Base-by-base conservation (phyloP, 805 yeast species). In the Starmerella sp. region DNA sequence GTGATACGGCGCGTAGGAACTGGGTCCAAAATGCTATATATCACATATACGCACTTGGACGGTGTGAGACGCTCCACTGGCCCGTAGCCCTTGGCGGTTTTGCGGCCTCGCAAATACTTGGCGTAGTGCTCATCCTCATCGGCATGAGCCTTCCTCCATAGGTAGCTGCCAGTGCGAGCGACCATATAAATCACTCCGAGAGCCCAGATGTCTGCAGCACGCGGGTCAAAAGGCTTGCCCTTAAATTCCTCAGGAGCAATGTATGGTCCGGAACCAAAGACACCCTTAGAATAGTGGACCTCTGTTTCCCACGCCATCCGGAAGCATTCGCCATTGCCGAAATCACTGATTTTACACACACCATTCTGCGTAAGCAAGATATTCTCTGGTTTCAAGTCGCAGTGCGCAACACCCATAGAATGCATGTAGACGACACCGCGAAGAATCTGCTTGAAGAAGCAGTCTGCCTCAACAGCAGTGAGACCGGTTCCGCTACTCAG, bases 1-100 rank as follows among this genome's bases (percentile, higher is more conserved):
- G 86, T 90, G 60, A 93, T 85, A 67, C 97, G 77, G 62, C 97
- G 77, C 13, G 77, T 73, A 4, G 98, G 95, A 36, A 84, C 81
- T 1, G 98, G 98, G 66, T 93, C 97, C 62, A 93, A 73, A 54
- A 93, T 85, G 22, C 96, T 86, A 68, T 91, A 91, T 56, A 93
- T 84, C 42, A 91, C 97, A 65, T 91, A 91, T 52, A 96, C 75
- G 67, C 97, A 90, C 63, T 95, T 75, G 1, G 95, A 90, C 39
- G 96, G 74, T 65, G 91, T 86, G 63, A 91, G 73, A 51, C 72
- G 67, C 70, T 91, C 97, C 57, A 91, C 88, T 1, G 97, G 97
- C 65, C 85, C 95, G 65, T 87, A 93, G 1, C 97, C 97, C 28
- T 82, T 77, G 28, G 84, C 82, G 59, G 84, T 86, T 66, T 84